Evolutionary conservation across 805 yeast genomes (phyloP).

Genomic region (Saturnispora dispora): DNA sequence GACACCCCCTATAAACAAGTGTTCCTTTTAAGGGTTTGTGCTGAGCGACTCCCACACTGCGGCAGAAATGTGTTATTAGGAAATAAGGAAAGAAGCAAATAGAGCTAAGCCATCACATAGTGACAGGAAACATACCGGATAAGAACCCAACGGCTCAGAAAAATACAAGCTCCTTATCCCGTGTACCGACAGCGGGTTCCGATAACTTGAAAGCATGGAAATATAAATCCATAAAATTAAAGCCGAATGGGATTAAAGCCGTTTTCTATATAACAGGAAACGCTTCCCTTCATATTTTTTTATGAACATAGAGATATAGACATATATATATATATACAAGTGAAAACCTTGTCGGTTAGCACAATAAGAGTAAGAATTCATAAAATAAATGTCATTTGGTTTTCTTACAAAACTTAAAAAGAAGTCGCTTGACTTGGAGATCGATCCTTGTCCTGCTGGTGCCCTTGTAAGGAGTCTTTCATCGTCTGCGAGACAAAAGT

Average conservation of each 20-base stretch:
- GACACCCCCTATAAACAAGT: neutral
- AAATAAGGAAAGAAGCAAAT: neutral
- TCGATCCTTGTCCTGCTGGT: neutral
- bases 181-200: neutral
- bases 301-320: neutral
- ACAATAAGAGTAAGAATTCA: no score
- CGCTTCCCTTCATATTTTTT: neutral
- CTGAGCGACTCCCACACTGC: neutral
- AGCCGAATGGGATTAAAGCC: neutral
- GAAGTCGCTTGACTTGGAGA: neutral
- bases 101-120: neutral
- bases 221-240: neutral
- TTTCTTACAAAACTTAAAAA: slow-evolving; percentile 1
- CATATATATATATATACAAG: neutral
- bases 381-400: slow-evolving; percentile 2
- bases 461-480: neutral
- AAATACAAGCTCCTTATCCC: neutral
- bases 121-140: neutral
- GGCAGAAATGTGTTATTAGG: neutral
- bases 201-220: no score
- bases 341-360: neutral
- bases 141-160: neutral
- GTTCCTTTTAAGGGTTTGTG: neutral
- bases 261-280: neutral
- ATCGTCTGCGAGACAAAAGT: neutral